Base-by-base conservation (phyloP, 352 stramenopile species). In the Phytophthora chlamydospora region DNA sequence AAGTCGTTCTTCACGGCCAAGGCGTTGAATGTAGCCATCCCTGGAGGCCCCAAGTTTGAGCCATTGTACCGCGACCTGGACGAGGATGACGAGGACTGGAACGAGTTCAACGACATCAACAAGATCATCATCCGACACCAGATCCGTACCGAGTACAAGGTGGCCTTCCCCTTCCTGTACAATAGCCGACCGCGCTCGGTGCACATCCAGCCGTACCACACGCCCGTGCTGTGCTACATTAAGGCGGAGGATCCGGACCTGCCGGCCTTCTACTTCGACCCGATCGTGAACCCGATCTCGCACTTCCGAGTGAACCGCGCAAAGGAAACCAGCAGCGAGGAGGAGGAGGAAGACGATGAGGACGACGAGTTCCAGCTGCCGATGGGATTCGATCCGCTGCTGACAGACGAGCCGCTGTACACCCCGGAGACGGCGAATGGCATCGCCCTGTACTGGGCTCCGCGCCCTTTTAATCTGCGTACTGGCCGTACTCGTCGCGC, bases 21-120 rank as follows among this genome's bases (percentile, higher is more conserved):
- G 75, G 97, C 97, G n/a, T 76, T 99, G 27, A 99, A 99, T 80
- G 83, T 99, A 8, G 96, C 97, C 27, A 99, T 99, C 72, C 97
- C 98, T 0, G 98, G 98, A 31, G 98, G 98, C 8, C 97, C 98
- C 12, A 99, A 99, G 82, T 99, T 99, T 68, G 98, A 99, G 75
- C 98, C 98, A 12, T 80, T 99, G 14, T 99, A 98, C 69, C 90
- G 96, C n/a, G 97, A 99, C 75, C 65, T 98, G 10, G 96, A 98
- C 54, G 93, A 98, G 44, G 96, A 99, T 50, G 97, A 99, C 58
- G 97, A 99, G 63, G 98, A 99, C 80, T 99, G 98, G 98, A 99
- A 99, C 83, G 98, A 99, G 73, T 99, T 99, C 79, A 99, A 99
- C 65, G 98, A 99, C 76, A 98, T 99, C 72, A 98, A 99, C 78